Evolutionary conservation across 2,329 filamentous ascomycete species (phyloP).

Genomic region (Cadophora sp.): DNA sequence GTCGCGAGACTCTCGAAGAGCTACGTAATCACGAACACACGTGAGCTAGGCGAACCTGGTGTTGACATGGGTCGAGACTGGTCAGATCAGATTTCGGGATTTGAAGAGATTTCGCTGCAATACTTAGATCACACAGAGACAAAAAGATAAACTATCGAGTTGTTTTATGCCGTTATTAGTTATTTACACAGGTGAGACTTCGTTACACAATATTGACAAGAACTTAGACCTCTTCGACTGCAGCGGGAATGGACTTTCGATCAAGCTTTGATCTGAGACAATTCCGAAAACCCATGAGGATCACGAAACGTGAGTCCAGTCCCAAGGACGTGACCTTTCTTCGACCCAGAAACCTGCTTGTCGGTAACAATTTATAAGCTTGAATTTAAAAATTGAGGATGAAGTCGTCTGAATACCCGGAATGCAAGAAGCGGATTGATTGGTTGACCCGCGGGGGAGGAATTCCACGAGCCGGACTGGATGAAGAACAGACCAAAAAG

Average conservation of each 20-base stretch:
- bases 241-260: not conserved
- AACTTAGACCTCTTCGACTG: not conserved
- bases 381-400: not conserved
- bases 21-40: conserved; percentile 9
- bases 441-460: not conserved
- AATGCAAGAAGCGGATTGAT: not conserved
- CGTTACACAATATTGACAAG: not conserved
- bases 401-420: not conserved
- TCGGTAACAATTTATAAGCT: not conserved
- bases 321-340: not conserved
- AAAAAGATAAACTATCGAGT: too few species aligned
- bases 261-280: conserved; percentile 9
- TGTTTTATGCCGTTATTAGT: too few species aligned
- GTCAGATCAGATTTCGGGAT: not conserved
- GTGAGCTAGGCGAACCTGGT: not conserved
- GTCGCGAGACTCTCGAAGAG: not conserved
- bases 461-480: not conserved
- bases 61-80: not conserved
- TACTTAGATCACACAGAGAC: too few species aligned
- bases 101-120: not conserved
- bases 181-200: not conserved
- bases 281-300: not conserved
- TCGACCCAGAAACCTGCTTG: not conserved
- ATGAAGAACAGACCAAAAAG: not conserved
- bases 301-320: not conserved